Evolutionary conservation across 495 filamentous ascomycete species (phyloP).

Genomic region (Choiromyces venosus): DNA sequence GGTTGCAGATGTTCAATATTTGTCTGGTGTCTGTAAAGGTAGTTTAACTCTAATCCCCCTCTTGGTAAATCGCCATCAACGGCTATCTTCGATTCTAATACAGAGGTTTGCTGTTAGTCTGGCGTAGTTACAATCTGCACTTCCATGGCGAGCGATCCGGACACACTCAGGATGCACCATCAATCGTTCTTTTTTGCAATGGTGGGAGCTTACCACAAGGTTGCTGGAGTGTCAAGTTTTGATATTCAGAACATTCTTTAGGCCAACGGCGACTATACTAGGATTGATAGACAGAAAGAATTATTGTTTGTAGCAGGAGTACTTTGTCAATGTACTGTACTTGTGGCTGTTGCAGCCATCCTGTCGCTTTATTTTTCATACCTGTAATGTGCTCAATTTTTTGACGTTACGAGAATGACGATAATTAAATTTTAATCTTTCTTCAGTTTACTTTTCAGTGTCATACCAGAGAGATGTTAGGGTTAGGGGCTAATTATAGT

Average conservation of each 20-base stretch:
- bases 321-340: not conserved
- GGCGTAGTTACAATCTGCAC: conserved; percentile 80
- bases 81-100: not conserved
- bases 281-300: not conserved
- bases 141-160: conserved; percentile 80
- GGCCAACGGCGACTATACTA: not conserved
- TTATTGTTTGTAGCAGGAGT: not conserved
- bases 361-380: not conserved
- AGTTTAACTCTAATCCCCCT: conserved; percentile 27
- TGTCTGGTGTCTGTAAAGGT: conserved; percentile 72
- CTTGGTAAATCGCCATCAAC: not conserved
- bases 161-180: conserved; percentile 76
- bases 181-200: conserved; percentile 71
- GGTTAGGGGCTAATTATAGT: not conserved
- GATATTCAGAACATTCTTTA: not conserved
- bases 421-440: not conserved
- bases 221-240: not conserved
- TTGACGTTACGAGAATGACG: too few species aligned
- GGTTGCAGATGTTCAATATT: conserved; percentile 78
- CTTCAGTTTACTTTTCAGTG: not conserved
- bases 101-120: conserved; percentile 37
- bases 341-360: not conserved
- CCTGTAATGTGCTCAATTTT: too few species aligned
- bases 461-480: not conserved
- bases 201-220: conserved; percentile 58